phyloP scores from a whole-genome alignment of 1,139 yeast genomes.

The Saccharomyces hybrid region DNA sequence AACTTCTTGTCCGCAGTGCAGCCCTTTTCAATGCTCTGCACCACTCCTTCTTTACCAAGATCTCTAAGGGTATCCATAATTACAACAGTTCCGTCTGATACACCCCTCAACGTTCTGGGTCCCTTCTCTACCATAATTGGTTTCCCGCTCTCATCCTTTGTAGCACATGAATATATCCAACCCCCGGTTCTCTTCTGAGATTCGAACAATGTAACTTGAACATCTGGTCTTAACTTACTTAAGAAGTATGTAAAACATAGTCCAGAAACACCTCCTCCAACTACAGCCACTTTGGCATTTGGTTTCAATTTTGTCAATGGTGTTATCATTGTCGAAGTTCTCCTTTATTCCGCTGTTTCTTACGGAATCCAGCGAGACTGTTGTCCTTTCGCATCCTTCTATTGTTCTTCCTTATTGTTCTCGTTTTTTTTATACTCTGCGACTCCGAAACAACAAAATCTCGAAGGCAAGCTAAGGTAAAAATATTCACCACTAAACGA shows the following conservation, averaged over 20 bases:
- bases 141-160: slow-evolving; percentile 18
- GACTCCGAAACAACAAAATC: not conserved
- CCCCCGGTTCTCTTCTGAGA: slow-evolving; percentile 58
- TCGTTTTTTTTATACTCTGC: not conserved
- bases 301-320: slow-evolving; percentile 15
- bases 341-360: not conserved
- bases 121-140: slow-evolving; percentile 54
- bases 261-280: slow-evolving; percentile 90
- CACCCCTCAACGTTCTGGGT: slow-evolving; percentile 66
- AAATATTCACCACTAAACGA: not conserved
- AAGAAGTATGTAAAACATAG: slow-evolving; percentile 70
- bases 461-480: not conserved
- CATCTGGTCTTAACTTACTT: slow-evolving; percentile 63
- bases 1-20: slow-evolving; percentile 59
- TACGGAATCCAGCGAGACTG: not conserved
- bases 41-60: slow-evolving; percentile 37
- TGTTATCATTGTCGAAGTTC: slow-evolving; percentile 1
- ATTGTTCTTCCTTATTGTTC: not conserved
- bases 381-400: not conserved
- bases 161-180: slow-evolving; percentile 52
- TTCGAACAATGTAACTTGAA: slow-evolving; percentile 59
- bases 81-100: slow-evolving; percentile 56
- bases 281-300: slow-evolving; percentile 49
- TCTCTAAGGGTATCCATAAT: slow-evolving; percentile 50
- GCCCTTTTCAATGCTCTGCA: slow-evolving; percentile 42